A percentile compares a stretch with the other conserved stretches of the same genome.
Conservation (phyloP, 805 yeast species). For the Candida dajiaensis region DNA sequence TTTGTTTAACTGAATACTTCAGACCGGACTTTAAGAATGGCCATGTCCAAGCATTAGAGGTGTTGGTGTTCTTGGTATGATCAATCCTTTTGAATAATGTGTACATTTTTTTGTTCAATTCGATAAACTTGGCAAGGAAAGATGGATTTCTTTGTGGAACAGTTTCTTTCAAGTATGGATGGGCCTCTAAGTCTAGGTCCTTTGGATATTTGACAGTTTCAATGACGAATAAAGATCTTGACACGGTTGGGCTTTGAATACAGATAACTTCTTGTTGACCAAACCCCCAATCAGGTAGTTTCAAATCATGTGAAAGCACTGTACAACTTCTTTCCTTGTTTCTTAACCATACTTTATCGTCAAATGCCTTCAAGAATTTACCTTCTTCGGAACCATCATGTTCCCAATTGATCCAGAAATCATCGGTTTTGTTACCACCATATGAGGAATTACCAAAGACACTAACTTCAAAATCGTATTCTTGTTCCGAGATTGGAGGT, state of each 20-base stretch:
- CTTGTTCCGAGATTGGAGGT: constrained; percentile 89
- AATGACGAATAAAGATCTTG: constrained; percentile 67
- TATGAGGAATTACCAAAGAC: constrained; percentile 60
- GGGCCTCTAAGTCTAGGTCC: constrained; percentile 21
- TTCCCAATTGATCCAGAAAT: constrained; percentile 45
- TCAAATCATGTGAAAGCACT: constrained; percentile 64
- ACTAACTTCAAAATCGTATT: constrained; percentile 79
- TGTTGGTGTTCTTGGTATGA: constrained; percentile 20
- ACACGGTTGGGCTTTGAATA: constrained; percentile 61
- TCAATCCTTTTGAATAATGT: constrained; percentile 14
- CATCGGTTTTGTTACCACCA: constrained; percentile 62
- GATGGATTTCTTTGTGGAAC: constrained; percentile 16
- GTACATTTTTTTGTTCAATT: constrained; percentile 15
- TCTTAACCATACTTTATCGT: constrained; percentile 61
- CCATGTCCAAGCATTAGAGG: constrained; percentile 54
- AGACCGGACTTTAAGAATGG: constrained; percentile 54
- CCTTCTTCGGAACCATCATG: constrained; percentile 22
- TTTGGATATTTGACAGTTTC: constrained; percentile 45
- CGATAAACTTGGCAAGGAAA: constrained; percentile 16
- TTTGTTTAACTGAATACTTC: constrained; percentile 43
- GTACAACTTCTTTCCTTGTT: constrained; percentile 67
- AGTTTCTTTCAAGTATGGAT: constrained; percentile 19
- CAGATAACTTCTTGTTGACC: constrained; percentile 88
- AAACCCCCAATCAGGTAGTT: constrained; percentile 80
- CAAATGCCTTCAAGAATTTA: constrained; percentile 32